These are phyloP conservation scores for Chlorella sp. DNA, from an alignment of 139 green algal genomes.

Conservation along the genomic window DNA sequence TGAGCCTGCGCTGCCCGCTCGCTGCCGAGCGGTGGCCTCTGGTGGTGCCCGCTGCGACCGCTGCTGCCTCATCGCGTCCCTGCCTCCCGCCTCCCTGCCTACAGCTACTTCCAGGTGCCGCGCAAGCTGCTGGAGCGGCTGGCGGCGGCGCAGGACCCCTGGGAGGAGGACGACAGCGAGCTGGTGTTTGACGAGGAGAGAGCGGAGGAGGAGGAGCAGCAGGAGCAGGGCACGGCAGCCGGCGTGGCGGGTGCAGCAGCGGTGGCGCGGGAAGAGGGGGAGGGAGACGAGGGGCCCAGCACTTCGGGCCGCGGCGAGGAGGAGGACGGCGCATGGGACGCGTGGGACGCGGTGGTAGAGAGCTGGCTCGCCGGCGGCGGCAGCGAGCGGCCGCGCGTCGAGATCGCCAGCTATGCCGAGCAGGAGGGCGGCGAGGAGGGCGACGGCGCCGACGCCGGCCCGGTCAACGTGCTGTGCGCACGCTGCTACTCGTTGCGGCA, in stretches of 20 bases:
- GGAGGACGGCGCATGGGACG: conserved; percentile 16
- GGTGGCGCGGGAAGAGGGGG: conserved; percentile 5
- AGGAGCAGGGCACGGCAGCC: neutral
- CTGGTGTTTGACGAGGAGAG: conserved; percentile 23
- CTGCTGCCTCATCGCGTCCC: neutral
- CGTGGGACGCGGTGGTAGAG: conserved; percentile 32
- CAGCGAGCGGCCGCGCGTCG: neutral
- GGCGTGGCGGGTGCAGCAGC: no score
- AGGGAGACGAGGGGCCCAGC: neutral
- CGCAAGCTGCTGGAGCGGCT: conserved; percentile 51
- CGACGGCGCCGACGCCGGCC: neutral
- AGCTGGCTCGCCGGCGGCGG: conserved; percentile 31
- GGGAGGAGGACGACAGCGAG: conserved; percentile 10
- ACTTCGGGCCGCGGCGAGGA: neutral
- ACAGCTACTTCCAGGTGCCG: conserved; percentile 74
- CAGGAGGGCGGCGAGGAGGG: conserved; percentile 15
- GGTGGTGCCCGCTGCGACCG: neutral
- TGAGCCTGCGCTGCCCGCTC: neutral
- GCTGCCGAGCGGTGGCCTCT: neutral
- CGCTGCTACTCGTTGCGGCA: conserved; percentile 89
- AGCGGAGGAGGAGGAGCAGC: neutral
- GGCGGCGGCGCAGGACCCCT: neutral
- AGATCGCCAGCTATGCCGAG: conserved; percentile 9
- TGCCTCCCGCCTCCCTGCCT: neutral
- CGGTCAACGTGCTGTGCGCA: conserved; percentile 82